Conservation (phyloP, 352 stramenopile genomes). For the Poterioochromonas sp. region DNA sequence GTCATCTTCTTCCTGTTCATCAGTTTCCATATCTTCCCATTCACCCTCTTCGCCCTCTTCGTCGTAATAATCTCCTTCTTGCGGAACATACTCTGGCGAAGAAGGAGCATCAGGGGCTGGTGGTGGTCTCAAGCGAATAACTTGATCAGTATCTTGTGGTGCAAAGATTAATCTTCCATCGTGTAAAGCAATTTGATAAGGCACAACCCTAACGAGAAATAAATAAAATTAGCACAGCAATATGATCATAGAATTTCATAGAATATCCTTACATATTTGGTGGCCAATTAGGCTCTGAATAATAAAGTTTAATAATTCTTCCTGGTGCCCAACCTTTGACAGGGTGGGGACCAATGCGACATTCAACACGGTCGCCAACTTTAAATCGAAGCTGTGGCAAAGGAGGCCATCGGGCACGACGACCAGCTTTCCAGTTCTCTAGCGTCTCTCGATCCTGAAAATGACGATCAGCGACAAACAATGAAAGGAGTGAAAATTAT, state of each 20-base stretch:
- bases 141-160: constrained; percentile 20
- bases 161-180: constrained; percentile 28
- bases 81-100: constrained; percentile 8
- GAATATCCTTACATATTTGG: not conserved
- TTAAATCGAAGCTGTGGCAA: not conserved
- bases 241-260: too few species aligned
- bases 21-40: not conserved
- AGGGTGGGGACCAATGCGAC: constrained; percentile 25
- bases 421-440: not conserved
- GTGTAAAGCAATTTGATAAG: constrained; percentile 28
- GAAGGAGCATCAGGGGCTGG: constrained; percentile 16
- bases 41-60: not conserved
- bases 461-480: not conserved
- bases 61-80: not conserved
- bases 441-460: constrained; percentile 21
- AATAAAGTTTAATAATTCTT: constrained; percentile 19
- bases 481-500: not conserved
- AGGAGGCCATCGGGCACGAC: not conserved
- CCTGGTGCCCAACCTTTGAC: constrained; percentile 27
- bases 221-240: too few species aligned
- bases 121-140: constrained; percentile 8
- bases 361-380: constrained; percentile 22
- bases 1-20: constrained; percentile 2
- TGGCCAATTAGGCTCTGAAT: constrained; percentile 23
- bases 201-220: not conserved